Base-by-base conservation (phyloP, 495 filamentous ascomycete species). In the Aspergillus sparsus region DNA sequence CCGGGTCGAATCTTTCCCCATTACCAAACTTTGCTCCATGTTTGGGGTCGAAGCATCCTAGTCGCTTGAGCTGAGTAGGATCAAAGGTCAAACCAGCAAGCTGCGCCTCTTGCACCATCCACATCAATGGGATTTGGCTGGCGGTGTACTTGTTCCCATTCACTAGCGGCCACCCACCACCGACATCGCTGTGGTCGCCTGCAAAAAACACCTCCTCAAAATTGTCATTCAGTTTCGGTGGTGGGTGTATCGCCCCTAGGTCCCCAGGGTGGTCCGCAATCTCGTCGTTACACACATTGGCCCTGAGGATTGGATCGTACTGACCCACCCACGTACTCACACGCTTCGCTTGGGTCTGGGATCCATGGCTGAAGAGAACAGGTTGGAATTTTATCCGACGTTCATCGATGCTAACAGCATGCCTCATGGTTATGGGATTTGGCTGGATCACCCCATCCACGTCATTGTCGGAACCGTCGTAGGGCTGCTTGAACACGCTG, bases 101-200 rank as follows among this genome's bases (percentile, higher is more conserved):
- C 62, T 86, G 82, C 4, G 89, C 89, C 71, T 93, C 89, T 57
- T 85, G 79, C 2, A 94, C 83, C 88, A 93, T 93, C 84, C 90
- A 93, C 9, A 87, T 81, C 5, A 93, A 75, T 3, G 90, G 89
- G 10, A 85, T 80, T 64, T 94, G 88, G 58, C 84, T 88, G 2
- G 89, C 73, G 3, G 86, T 69, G 51, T 70, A 72, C 15, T 42
- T 32, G 47, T 49, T 21, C 45, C 81, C 82, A 62, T 83, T 80
- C 1, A 77, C 80, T 64, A 1, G 70, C 51, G 85, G 82, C 91
- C 90, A 93, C 0, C 90, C 90, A n/a, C 91, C 91, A 1, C 91
- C 91, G 21, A 93, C 82, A 63, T 93, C 90, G 8, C 81, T 89
- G 62, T 93, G 90, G 34, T 85, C 84, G 11, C 90, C 90, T 0